Conservation (phyloP, 2,329 filamentous ascomycete species). For the Sporothrix luriei region DNA sequence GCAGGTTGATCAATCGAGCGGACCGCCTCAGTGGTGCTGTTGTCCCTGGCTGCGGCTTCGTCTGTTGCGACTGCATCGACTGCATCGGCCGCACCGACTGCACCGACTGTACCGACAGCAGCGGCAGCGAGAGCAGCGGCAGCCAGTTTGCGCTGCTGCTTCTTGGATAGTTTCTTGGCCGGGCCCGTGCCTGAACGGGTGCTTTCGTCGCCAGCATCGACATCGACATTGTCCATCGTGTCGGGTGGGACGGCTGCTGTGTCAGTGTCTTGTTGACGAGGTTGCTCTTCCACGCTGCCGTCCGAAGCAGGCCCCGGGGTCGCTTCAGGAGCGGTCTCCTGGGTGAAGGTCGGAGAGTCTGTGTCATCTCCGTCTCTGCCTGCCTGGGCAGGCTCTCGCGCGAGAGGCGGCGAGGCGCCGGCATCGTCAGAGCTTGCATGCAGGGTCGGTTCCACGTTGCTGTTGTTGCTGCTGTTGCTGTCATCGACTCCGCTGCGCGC, state of each 20-base stretch:
- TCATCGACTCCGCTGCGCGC: background rate
- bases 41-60: background rate
- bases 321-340: conserved; percentile 18
- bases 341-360: background rate
- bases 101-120: conserved; percentile 8
- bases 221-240: conserved; percentile 12
- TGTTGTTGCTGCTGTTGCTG: background rate
- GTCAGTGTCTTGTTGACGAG: background rate
- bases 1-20: conserved; percentile 25
- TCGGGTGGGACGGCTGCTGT: background rate
- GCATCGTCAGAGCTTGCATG: conserved; percentile 25
- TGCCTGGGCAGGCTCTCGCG: background rate
- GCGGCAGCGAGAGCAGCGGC: conserved; percentile 30
- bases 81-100: background rate
- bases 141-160: conserved; percentile 33
- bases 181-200: background rate
- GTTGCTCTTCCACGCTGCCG: conserved; percentile 31
- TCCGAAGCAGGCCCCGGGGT: conserved; percentile 30
- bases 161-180: conserved; percentile 33
- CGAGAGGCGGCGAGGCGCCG: conserved; percentile 9
- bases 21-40: conserved; percentile 14
- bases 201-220: too few relatives aligned
- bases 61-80: background rate
- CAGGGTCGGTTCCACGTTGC: conserved; percentile 7
- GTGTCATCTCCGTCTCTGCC: background rate